Base-by-base conservation (phyloP, 805 yeast genomes). In the Candida stauntonica region DNA sequence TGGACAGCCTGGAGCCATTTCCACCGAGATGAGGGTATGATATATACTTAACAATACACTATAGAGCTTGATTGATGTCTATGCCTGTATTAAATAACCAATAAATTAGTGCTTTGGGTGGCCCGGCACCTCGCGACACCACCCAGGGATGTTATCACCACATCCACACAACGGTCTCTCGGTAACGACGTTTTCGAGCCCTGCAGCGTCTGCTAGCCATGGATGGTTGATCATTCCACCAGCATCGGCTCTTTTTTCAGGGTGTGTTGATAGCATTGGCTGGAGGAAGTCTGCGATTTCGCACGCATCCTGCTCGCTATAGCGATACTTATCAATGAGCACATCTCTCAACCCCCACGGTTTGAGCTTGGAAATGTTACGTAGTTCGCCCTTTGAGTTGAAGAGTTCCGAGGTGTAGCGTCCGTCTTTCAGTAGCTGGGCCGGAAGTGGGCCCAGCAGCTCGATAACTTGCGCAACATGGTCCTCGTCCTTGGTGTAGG, bases 381-480 rank as follows among this genome's bases (percentile, higher is more conserved):
- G 76, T 46, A 93, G 64, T 40, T 84, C 81, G 14, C 86, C 87
- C 44, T 76, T 65, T 1, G 77, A 65, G 62, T 80, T 76, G 72
- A 84, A 80, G 52, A 77, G 73, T 55, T 79, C 75, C 41, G 74
- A 56, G 7, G 85, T 61, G 67, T 79, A 70, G 58, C 73, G 72
- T 33, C 88, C 81, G 47, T 77, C 70, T 60, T 73, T 67, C 37
- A 82, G 59, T 51, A 81, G 55, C 33, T 70, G 66, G 13, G 74
- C 51, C 2, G 95, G 94, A 38, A 83, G 66, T 23, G 74, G 70
- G 1, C 94, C 91, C 36, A 86, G 57, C 14, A 86, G 67, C 60
- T 91, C 98, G 26, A 93, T 79, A 12, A 93, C 86, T 60, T 93
- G 98, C 0, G 98, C 98, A 51, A 93, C 72, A 60, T 93, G 99